A percentile compares a stretch with the other conserved stretches of the same genome.
These are phyloP conservation scores for Spathaspora boniae DNA, from an alignment of 805 yeast species.

Conservation along the genomic window DNA sequence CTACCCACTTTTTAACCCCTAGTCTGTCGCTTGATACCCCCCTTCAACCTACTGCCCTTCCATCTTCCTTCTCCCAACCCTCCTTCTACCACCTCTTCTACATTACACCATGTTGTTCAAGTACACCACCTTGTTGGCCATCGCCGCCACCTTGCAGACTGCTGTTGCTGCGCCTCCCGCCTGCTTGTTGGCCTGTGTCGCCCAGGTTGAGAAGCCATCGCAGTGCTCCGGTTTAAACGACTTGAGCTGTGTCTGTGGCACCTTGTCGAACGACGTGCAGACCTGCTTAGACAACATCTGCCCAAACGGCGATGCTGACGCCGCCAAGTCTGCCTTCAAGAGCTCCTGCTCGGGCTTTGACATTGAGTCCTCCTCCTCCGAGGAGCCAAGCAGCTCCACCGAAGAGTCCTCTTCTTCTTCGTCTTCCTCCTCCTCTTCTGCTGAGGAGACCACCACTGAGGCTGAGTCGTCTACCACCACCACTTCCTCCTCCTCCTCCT, in stretches of 20 bases:
- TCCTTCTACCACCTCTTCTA: not conserved
- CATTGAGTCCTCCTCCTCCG: constrained; percentile 24
- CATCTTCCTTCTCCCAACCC: not conserved
- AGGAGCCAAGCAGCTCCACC: constrained; percentile 18
- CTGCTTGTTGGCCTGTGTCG: constrained; percentile 85
- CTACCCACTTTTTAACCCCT: not conserved
- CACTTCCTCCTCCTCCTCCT: constrained; percentile 14
- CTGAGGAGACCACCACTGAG: constrained; percentile 17
- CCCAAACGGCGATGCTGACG: constrained; percentile 56
- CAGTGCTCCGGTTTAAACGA: constrained; percentile 59
- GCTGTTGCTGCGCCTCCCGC: constrained; percentile 83
- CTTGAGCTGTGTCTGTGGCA: constrained; percentile 64
- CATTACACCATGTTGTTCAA: constrained; percentile 10
- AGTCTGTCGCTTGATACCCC: constrained; percentile 1
- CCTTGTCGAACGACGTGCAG: constrained; percentile 50
- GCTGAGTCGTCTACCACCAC: constrained; percentile 18
- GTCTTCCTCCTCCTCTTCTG: constrained; percentile 23
- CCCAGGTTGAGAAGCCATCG: constrained; percentile 58
- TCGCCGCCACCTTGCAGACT: constrained; percentile 41
- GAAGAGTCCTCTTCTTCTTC: constrained; percentile 28
- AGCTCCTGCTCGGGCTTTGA: constrained; percentile 48
- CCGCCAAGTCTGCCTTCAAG: constrained; percentile 60
- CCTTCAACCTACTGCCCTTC: not conserved
- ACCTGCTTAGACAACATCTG: constrained; percentile 66
- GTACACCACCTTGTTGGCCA: constrained; percentile 25